Evolutionary conservation across 1,284 basidiomycete genomes (phyloP).

Genomic region (Coniferiporia sulphurascens): DNA sequence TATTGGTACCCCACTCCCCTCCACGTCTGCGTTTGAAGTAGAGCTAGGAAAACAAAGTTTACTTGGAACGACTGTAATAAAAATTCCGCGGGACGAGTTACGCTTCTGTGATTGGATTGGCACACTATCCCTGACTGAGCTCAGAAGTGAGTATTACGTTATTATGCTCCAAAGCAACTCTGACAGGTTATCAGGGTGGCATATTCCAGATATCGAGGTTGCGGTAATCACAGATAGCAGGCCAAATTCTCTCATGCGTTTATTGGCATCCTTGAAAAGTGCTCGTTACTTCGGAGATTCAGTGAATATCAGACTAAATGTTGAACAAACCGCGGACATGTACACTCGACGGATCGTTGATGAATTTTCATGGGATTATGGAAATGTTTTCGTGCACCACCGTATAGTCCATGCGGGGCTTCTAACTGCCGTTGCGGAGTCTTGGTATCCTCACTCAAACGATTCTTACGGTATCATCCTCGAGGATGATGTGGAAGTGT

Average conservation of each 20-base stretch:
- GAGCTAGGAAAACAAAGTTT: constrained; percentile 14
- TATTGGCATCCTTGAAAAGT: constrained; percentile 56
- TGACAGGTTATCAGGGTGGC: constrained; percentile 53
- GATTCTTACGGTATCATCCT: constrained; percentile 73
- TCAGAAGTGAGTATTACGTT: constrained; percentile 40
- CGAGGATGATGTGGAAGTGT: constrained; percentile 81
- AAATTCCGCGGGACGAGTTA: constrained; percentile 49
- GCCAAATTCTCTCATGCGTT: constrained; percentile 61
- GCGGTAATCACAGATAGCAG: constrained; percentile 74
- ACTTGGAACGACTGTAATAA: constrained; percentile 34
- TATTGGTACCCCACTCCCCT: not conserved
- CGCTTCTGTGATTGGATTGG: constrained; percentile 61
- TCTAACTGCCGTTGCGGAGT: constrained; percentile 76
- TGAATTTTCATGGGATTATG: constrained; percentile 55
- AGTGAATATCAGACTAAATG: constrained; percentile 58
- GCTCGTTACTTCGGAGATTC: constrained; percentile 66
- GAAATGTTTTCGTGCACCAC: constrained; percentile 55
- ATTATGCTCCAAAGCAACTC: not conserved
- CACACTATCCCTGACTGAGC: constrained; percentile 49
- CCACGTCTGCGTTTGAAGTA: constrained; percentile 8
- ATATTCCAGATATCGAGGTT: constrained; percentile 60
- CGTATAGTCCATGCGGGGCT: constrained; percentile 72
- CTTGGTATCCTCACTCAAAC: constrained; percentile 75
- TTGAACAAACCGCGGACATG: constrained; percentile 68
- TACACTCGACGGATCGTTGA: constrained; percentile 52